These are phyloP conservation scores for Fusarium hainanense DNA, from an alignment of 2,329 filamentous ascomycete genomes.

Conservation along the genomic window DNA sequence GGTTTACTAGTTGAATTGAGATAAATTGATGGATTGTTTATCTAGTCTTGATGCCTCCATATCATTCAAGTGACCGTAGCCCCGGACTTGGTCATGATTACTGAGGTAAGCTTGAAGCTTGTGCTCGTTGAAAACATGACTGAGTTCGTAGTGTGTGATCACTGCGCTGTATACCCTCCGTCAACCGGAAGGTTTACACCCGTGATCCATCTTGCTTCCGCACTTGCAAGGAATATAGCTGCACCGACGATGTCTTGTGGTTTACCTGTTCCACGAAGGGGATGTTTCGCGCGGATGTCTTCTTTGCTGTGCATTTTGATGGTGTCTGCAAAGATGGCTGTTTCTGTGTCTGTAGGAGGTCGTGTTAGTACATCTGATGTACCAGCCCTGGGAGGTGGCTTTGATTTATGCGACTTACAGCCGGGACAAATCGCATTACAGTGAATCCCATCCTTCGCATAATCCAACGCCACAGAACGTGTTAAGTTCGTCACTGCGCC, in stretches of 20 bases:
- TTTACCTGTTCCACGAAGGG: slow-evolving; percentile 45
- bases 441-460: slow-evolving; percentile 60
- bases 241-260: slow-evolving; percentile 49
- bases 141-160: too few species aligned
- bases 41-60: neutral
- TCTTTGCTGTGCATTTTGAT: slow-evolving; percentile 27
- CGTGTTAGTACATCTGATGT: too few species aligned
- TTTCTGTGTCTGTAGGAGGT: slow-evolving; percentile 36
- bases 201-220: slow-evolving; percentile 56
- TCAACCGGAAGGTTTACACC: slow-evolving; percentile 54
- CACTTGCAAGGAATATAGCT: slow-evolving; percentile 53
- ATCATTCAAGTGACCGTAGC: too few species aligned
- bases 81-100: too few species aligned
- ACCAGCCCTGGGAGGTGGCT: too few species aligned
- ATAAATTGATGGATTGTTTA: slow-evolving; percentile 15
- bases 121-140: too few species aligned
- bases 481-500: slow-evolving; percentile 63
- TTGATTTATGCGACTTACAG: slow-evolving; percentile 39
- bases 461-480: slow-evolving; percentile 60
- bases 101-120: too few species aligned
- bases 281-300: slow-evolving; percentile 36
- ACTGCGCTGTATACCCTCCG: slow-evolving; percentile 53
- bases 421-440: slow-evolving; percentile 66
- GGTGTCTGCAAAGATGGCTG: slow-evolving; percentile 45
- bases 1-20: neutral